These are phyloP conservation scores for Amyloporia xantha DNA, from an alignment of 768 basidiomycete genomes.

Conservation along the genomic window DNA sequence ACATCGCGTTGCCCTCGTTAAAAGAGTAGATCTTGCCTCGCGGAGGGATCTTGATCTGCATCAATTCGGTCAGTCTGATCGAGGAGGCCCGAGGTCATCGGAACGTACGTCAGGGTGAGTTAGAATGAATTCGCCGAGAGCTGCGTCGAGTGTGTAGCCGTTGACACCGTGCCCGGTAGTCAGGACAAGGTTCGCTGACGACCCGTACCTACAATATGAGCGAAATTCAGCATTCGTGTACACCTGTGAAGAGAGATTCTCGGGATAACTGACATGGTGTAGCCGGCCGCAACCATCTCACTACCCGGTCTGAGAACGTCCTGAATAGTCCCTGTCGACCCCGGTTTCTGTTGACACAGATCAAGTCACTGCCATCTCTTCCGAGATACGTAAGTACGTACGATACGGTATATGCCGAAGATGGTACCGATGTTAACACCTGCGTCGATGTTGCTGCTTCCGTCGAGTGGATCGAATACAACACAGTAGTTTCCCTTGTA, in stretches of 20 bases:
- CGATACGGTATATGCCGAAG: constrained; percentile 93
- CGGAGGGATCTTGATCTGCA: constrained; percentile 81
- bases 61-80: neutral
- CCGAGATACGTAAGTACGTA: constrained; percentile 33
- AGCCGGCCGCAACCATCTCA: constrained; percentile 97
- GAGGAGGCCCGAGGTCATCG: neutral
- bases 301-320: constrained; percentile 92
- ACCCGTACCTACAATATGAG: constrained; percentile 65
- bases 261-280: constrained; percentile 91
- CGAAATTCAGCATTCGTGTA: too few species aligned
- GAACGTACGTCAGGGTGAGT: constrained; percentile 85
- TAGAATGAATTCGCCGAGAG: constrained; percentile 96
- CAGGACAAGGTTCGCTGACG: constrained; percentile 93
- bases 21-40: constrained; percentile 99
- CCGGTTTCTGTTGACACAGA: constrained; percentile 46
- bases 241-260: too few species aligned
- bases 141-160: constrained; percentile 93
- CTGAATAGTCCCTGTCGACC: constrained; percentile 68
- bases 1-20: constrained; percentile 97
- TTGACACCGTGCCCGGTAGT: constrained; percentile 95
- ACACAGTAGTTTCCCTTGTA: constrained; percentile 90
- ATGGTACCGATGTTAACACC: constrained; percentile 98
- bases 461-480: constrained; percentile 97
- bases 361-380: neutral
- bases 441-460: constrained; percentile 95